Evolutionary conservation across 1,139 yeast genomes (phyloP).

Genomic region (Magnusiomyces tetraspermus): DNA sequence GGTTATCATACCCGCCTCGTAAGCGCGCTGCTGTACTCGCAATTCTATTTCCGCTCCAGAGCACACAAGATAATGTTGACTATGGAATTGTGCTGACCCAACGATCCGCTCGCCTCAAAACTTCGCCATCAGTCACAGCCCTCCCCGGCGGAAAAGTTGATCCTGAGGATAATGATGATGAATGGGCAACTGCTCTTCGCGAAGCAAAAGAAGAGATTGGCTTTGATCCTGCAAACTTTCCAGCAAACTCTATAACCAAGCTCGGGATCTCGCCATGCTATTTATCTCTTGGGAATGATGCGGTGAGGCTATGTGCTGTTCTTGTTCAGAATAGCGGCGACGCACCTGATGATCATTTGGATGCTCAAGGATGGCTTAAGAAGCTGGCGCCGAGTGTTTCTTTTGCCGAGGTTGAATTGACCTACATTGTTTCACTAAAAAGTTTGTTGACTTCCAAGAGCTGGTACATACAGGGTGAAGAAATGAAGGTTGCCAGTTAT

Average conservation of each 20-base stretch:
- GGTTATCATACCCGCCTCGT: slow-evolving; percentile 44
- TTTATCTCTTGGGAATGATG: slow-evolving; percentile 61
- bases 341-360: no score
- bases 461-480: slow-evolving; percentile 8
- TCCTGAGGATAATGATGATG: slow-evolving; percentile 32
- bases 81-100: slow-evolving; percentile 63
- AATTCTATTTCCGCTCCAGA: slow-evolving; percentile 40
- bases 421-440: slow-evolving; percentile 20
- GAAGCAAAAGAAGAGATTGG: slow-evolving; percentile 85
- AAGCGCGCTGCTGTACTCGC: slow-evolving; percentile 66
- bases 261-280: slow-evolving; percentile 59
- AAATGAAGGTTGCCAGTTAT: not conserved
- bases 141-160: slow-evolving; percentile 91
- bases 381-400: slow-evolving; percentile 17
- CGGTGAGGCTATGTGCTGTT: slow-evolving; percentile 73
- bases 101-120: slow-evolving; percentile 54
- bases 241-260: slow-evolving; percentile 36
- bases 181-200: slow-evolving; percentile 65
- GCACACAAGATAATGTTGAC: slow-evolving; percentile 30
- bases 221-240: slow-evolving; percentile 43
- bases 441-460: slow-evolving; percentile 14
- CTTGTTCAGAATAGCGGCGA: slow-evolving; percentile 36
- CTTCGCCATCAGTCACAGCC: slow-evolving; percentile 77
- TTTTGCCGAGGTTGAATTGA: slow-evolving; percentile 24
- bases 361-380: no score